Percentiles rank a stretch among this genome's conserved stretches.
Evolutionary conservation across 2,329 filamentous ascomycete species (phyloP).

Genomic region (Fusarium mundagurra): DNA sequence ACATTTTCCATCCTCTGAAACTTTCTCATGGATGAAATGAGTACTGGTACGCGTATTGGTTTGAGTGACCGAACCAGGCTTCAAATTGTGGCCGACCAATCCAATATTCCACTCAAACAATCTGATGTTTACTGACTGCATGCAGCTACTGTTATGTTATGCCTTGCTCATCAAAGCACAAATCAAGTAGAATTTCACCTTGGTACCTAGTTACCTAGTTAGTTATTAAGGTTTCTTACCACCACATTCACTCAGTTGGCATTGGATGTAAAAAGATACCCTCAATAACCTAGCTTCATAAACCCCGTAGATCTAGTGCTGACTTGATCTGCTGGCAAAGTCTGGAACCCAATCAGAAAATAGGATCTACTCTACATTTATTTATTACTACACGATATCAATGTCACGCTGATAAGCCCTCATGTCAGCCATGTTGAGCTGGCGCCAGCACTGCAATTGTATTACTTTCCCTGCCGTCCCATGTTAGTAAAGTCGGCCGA

Average conservation of each 20-base stretch:
- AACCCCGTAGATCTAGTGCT: slow-evolving; percentile 4
- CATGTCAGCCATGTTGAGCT: neutral
- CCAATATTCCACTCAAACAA: neutral
- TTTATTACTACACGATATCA: neutral
- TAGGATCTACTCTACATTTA: neutral
- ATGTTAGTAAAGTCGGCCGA: neutral
- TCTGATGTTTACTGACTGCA: neutral
- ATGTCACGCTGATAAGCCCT: neutral
- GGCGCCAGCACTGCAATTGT: neutral
- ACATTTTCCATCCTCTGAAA: neutral
- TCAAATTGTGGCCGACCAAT: neutral
- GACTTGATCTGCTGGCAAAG: neutral
- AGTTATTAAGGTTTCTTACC: neutral
- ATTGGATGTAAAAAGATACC: neutral
- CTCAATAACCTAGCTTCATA: neutral
- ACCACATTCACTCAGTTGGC: neutral
- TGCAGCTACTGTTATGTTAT: neutral
- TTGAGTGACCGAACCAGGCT: neutral
- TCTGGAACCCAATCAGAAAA: neutral
- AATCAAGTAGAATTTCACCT: neutral
- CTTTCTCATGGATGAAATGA: neutral
- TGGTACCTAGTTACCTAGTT: too few relatives aligned
- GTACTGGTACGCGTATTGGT: slow-evolving; percentile 31
- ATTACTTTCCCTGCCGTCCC: neutral
- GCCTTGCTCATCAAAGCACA: neutral